Base-by-base conservation (phyloP, 2,329 filamentous ascomycete genomes). In the Penicillium nordicum region DNA sequence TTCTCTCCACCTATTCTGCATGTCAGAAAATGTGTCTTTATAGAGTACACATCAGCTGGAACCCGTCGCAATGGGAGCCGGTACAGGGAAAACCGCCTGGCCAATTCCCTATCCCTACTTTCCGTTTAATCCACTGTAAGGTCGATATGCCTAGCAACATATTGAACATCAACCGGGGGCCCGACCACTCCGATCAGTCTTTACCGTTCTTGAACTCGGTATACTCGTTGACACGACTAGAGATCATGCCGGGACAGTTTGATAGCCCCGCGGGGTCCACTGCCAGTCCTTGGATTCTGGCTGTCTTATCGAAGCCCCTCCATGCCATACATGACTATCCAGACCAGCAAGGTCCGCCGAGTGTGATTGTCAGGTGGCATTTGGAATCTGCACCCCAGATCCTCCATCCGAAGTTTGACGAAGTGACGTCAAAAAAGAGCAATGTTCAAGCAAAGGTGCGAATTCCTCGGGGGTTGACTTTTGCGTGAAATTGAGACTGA, bases 351-450 rank as follows among this genome's bases (percentile, higher is more conserved):
- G 84, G 86, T 32, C 78, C 84, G 0, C 85, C 88, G 63, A 96
- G 87, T 63, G 83, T 92, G 40, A 80, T 97, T 59, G 87, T 91
- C 60, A 84, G 88, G 59, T 97, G 93, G 93, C 88, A 94, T 63
- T 71, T 93, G 10, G 80, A 82, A 32, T 85, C 89, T 32, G 80
- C 84, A 46, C 75, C 82, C n/a, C 84, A 88, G 60, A 80, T 77
- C 10, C 76, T 95, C 8, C 89, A 94, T 68, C 76, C 87, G 2
- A 88, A 88, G 12, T 93, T 96, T 69, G 88, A 91, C 62, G 88
- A 92, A 64, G 79, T 94, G 27, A 84, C 85, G 8, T 80, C 82
- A 42, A 84, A 88, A 63, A 85, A 84, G 66, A 85, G 84, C 67
- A 84, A 80, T 57, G 72, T 73, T 45, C 68, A 76, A 60, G 40